These are phyloP conservation scores for Globisporangium mamillatum DNA, from an alignment of 352 stramenopile genomes.

Conservation along the genomic window DNA sequence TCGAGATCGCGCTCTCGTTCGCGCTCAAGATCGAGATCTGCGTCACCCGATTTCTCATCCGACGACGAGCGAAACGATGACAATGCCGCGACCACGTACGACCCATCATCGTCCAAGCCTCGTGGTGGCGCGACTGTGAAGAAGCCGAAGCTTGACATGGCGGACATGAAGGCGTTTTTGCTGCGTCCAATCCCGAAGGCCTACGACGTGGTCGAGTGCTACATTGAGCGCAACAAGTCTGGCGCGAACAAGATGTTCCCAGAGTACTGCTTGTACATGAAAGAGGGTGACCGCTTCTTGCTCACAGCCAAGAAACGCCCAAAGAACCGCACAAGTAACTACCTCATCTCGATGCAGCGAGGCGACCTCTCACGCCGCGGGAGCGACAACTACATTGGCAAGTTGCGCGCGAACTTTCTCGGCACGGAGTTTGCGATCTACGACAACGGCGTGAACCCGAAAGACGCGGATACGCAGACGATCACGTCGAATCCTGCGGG, in stretches of 20 bases:
- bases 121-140: slow-evolving; percentile 35
- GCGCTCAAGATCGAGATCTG: slow-evolving; percentile 44
- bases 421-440: slow-evolving; percentile 98
- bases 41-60: slow-evolving; percentile 58
- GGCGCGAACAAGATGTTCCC: slow-evolving; percentile 93
- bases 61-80: slow-evolving; percentile 63
- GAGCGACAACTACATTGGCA: slow-evolving; percentile 93
- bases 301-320: slow-evolving; percentile 95
- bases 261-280: slow-evolving; percentile 90
- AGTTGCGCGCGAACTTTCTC: slow-evolving; percentile 95
- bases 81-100: slow-evolving; percentile 59
- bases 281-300: slow-evolving; percentile 95
- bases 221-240: slow-evolving; percentile 91
- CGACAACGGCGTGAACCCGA: slow-evolving; percentile 92
- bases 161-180: slow-evolving; percentile 77
- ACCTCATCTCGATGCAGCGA: slow-evolving; percentile 92
- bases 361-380: slow-evolving; percentile 90
- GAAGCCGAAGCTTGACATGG: slow-evolving; percentile 81
- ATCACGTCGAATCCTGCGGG: slow-evolving; percentile 69
- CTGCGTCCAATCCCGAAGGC: slow-evolving; percentile 81
- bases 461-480: slow-evolving; percentile 82
- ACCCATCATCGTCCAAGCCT: slow-evolving; percentile 34
- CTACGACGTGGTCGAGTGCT: slow-evolving; percentile 93
- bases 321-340: slow-evolving; percentile 97
- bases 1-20: slow-evolving; percentile 53